Evolutionary conservation across 2,329 filamentous ascomycete genomes (phyloP).

Genomic region (Elsinoe australis): DNA sequence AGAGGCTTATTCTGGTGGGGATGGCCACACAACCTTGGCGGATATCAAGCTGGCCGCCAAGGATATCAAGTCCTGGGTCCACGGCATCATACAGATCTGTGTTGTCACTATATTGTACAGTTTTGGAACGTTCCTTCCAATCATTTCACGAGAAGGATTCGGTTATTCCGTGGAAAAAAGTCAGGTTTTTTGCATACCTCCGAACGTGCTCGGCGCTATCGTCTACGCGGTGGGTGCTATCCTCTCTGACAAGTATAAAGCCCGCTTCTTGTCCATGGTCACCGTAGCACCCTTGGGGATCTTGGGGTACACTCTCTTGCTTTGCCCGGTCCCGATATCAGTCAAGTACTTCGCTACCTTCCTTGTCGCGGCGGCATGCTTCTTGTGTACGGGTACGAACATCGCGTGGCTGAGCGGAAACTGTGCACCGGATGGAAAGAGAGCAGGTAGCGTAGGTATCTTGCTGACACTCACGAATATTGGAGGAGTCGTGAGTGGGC

Average conservation of each 20-base stretch:
- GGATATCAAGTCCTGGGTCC: conserved; percentile 30
- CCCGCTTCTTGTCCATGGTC: conserved; percentile 34
- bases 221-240: conserved; percentile 36
- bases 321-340: conserved; percentile 25
- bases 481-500: conserved; percentile 29
- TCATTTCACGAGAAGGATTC: conserved; percentile 37
- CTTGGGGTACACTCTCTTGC: conserved; percentile 28
- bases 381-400: conserved; percentile 30
- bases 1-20: conserved; percentile 29
- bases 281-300: conserved; percentile 29
- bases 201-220: conserved; percentile 37
- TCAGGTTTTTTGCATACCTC: conserved; percentile 36
- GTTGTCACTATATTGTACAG: conserved; percentile 37
- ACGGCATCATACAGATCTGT: conserved; percentile 34
- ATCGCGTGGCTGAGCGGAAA: conserved; percentile 31
- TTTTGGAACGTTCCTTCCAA: conserved; percentile 38
- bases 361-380: conserved; percentile 30
- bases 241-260: conserved; percentile 33
- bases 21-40: conserved; percentile 26
- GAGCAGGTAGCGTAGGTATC: conserved; percentile 30
- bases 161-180: conserved; percentile 35
- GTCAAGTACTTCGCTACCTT: conserved; percentile 31
- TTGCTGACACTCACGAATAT: conserved; percentile 30
- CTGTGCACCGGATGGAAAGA: conserved; percentile 29
- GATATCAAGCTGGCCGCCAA: conserved; percentile 30